phyloP scores from a whole-genome alignment of 495 filamentous ascomycete genomes.

The Chaetomidium leptoderma region DNA sequence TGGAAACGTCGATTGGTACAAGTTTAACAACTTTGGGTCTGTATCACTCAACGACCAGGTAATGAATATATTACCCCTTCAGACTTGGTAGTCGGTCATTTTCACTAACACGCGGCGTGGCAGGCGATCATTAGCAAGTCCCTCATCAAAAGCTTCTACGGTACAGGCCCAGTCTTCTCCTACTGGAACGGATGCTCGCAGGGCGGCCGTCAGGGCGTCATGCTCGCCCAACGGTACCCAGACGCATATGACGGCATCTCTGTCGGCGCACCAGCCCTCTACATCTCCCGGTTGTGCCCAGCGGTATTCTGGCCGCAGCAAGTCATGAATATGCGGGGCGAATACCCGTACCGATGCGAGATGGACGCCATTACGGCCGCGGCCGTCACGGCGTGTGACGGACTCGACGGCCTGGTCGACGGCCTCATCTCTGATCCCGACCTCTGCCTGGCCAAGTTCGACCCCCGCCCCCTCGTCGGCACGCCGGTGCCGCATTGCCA shows the following conservation, averaged over 20 bases:
- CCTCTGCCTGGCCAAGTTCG: slow-evolving; percentile 22
- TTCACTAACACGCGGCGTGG: too few species aligned
- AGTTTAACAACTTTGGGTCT: slow-evolving; percentile 39
- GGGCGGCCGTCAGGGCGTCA: slow-evolving; percentile 43
- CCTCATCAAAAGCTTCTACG: slow-evolving; percentile 35
- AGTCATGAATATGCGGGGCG: slow-evolving; percentile 30
- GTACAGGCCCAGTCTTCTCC: slow-evolving; percentile 31
- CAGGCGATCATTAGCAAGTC: slow-evolving; percentile 35
- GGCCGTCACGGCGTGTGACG: slow-evolving; percentile 37
- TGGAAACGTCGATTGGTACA: slow-evolving; percentile 41
- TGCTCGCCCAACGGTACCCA: slow-evolving; percentile 43
- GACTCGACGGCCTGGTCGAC: slow-evolving; percentile 36
- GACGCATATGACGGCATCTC: slow-evolving; percentile 40
- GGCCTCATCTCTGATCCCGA: slow-evolving; percentile 30
- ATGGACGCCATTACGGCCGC: slow-evolving; percentile 28
- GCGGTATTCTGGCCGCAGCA: slow-evolving; percentile 36
- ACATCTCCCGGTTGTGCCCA: slow-evolving; percentile 26
- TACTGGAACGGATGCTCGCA: slow-evolving; percentile 47
- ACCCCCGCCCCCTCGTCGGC: slow-evolving; percentile 28
- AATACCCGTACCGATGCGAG: slow-evolving; percentile 32
- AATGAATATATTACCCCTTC: too few species aligned
- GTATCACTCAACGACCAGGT: slow-evolving; percentile 28
- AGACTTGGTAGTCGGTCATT: too few species aligned
- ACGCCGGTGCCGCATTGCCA: slow-evolving; percentile 17
- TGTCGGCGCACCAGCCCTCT: slow-evolving; percentile 36